Percentiles rank a stretch among this genome's conserved stretches.
These are phyloP conservation scores for Ramaria sp. DNA, from an alignment of 768 basidiomycete species.

Conservation along the genomic window DNA sequence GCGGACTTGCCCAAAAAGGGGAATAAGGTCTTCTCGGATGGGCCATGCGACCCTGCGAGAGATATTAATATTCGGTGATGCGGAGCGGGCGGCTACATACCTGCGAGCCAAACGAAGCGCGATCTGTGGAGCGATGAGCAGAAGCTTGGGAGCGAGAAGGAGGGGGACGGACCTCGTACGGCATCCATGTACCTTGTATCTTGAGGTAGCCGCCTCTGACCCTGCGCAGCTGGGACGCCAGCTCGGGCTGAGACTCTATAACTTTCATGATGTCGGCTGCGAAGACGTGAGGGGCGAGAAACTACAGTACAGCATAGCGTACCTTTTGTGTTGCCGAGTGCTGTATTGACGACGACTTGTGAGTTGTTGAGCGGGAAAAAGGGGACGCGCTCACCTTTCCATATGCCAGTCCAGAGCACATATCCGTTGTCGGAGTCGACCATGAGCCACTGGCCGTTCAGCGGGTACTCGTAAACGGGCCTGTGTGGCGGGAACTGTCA, in stretches of 20 bases:
- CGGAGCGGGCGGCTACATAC: conserved; percentile 30
- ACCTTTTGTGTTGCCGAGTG: conserved; percentile 87
- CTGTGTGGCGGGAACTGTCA: conserved; percentile 22
- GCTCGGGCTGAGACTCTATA: conserved; percentile 84
- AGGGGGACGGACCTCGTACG: conserved; percentile 55
- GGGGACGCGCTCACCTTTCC: conserved; percentile 59
- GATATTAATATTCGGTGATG: conserved; percentile 9
- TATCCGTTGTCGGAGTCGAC: conserved; percentile 93
- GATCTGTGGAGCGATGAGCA: conserved; percentile 35
- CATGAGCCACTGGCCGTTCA: conserved; percentile 91
- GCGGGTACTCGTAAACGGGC: conserved; percentile 82
- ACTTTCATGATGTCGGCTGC: conserved; percentile 88
- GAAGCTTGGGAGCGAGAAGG: background rate
- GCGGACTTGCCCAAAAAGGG: conserved; percentile 78
- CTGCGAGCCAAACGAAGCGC: conserved; percentile 71
- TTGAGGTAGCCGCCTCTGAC: conserved; percentile 85
- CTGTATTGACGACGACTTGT: conserved; percentile 29
- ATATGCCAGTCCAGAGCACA: conserved; percentile 87
- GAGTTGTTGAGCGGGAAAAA: conserved; percentile 8
- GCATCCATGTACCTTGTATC: conserved; percentile 93
- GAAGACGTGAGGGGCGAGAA: conserved; percentile 5
- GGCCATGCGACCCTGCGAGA: conserved; percentile 72
- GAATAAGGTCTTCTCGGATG: conserved; percentile 76
- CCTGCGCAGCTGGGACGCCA: conserved; percentile 70
- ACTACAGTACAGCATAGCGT: conserved; percentile 7